A percentile compares a stretch with the other conserved stretches of the same genome.
Evolutionary conservation across 2,329 filamentous ascomycete species (phyloP).

Genomic region (Nemania bipapillata): DNA sequence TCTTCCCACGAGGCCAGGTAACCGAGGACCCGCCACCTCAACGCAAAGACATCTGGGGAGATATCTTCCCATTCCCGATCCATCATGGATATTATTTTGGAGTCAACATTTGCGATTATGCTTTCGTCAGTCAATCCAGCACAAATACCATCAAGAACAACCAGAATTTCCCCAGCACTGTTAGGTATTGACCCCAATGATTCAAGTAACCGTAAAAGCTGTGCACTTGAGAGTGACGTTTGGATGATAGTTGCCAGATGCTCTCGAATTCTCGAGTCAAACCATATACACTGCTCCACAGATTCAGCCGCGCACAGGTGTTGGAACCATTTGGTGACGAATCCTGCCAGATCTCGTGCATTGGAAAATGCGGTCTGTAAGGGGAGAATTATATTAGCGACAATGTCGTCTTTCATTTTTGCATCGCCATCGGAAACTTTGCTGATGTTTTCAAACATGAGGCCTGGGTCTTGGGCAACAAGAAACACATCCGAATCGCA

Average conservation of each 20-base stretch:
- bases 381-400: conserved; percentile 53
- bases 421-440: conserved; percentile 39
- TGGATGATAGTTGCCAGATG: conserved; percentile 51
- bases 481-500: conserved; percentile 61
- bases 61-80: conserved; percentile 39
- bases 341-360: conserved; percentile 55
- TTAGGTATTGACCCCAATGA: conserved; percentile 47
- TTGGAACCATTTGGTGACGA: conserved; percentile 54
- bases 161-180: conserved; percentile 47
- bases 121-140: conserved; percentile 52
- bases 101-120: conserved; percentile 48
- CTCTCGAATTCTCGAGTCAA: conserved; percentile 45
- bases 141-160: conserved; percentile 55
- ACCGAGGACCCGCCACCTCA: conserved; percentile 49
- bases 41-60: conserved; percentile 41
- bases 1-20: conserved; percentile 46
- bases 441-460: conserved; percentile 51
- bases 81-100: conserved; percentile 51
- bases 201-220: conserved; percentile 53
- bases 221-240: conserved; percentile 52
- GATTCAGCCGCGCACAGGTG: conserved; percentile 40
- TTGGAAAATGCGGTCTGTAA: conserved; percentile 56
- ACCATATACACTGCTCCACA: conserved; percentile 46
- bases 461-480: conserved; percentile 49
- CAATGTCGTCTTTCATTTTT: conserved; percentile 45